Evolutionary conservation across 495 filamentous ascomycete genomes (phyloP), one percentile per base, ranked within the genome.

Genomic region (Lepidopterella palustris): DNA sequence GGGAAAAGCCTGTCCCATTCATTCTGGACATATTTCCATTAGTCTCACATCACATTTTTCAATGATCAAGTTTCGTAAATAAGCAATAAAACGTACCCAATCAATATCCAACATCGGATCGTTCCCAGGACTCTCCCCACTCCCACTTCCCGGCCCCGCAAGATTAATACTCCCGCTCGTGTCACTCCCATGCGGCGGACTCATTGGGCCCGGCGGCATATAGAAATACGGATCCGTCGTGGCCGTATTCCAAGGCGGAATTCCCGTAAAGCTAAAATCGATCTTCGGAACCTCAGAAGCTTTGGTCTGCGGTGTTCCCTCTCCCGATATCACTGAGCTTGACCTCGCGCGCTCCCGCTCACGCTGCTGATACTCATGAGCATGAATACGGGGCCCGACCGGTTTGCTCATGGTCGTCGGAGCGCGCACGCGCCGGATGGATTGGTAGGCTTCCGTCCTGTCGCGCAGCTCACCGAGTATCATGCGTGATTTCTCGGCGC

Each of bases 381-480:
- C 47, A 26, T 50, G 47, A 24, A 50, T 50, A 15, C 47, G 47
- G 15, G 47, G 47, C 20, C 47, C 47, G 4, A 27, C 21, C 18
- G 51, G n/a, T 13, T n/a, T 29, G 11, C 63, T 62, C 69, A 72
- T 71, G 31, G 55, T 57, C 28, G 65, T 65, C 2, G 77, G 73
- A 2, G 71, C 61, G 25, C 69, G 69, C 0, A 77, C 49, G 32
- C 71, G 72, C 20, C 78, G 73, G 55, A 74, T 59, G 15, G 61
- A 45, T 15, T 68, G 70, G 55, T 74, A 78, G 9, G 71, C 60
- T 10, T 66, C 56, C 55, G 72, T 73, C 24, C 72, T 63, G 27
- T 73, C 72, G 8, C 70, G 53, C 31, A 79, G 55, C 56, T 77
- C 71, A 3, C 64, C 65, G 28, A 81, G 55, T 27, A 81, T 67